Evolutionary conservation across 1,284 basidiomycete genomes (phyloP), one percentile per base, ranked within the genome.

Genomic region (Somion occarium): DNA sequence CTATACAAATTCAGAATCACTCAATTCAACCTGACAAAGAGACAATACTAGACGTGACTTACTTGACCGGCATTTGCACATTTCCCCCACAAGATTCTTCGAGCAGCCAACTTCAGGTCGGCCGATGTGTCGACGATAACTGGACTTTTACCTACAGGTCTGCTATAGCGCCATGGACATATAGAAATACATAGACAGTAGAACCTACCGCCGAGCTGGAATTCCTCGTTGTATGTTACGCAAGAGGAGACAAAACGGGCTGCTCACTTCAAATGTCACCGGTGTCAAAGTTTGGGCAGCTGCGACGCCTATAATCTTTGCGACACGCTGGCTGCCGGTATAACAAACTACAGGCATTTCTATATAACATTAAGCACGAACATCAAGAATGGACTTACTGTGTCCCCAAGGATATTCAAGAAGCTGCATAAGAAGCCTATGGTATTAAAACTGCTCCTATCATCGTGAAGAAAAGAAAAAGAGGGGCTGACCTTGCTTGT

Each of bases 261-360:
- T n/a, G n/a, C 25, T 18, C 38, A 83, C 83, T 73, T 90, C 93
- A 43, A 94, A 79, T 5, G 91, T 87, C 22, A 88, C 74, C 0
- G 94, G 92, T 0, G 92, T 92, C 18, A 97, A 71, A 50, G 86
- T 83, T 68, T 94, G 89, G 7, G 91, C 93, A 2, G 93, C 93
- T 0, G 94, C 93, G 0, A 76, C 70, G 5, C 88, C 83, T 9
- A 98, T 81, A 53, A 97, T 83, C 58, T 76, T 82, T 0, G 80
- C 94, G 3, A 97, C 84, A 18, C 85, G 83, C 5, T 80, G 84
- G 24, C 80, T 84, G 56, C 88, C 87, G 76, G 61, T 24, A 48
- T 26, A 25, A 1, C 11, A 22, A 1, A 34, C 30, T 34, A 34
- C 7, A 15, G 15, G 30, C 7, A 34, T 34, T 15, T 34, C 30